Evolutionary conservation across 1,139 yeast genomes (phyloP).

Genomic region (Taphrina flavorubra): DNA sequence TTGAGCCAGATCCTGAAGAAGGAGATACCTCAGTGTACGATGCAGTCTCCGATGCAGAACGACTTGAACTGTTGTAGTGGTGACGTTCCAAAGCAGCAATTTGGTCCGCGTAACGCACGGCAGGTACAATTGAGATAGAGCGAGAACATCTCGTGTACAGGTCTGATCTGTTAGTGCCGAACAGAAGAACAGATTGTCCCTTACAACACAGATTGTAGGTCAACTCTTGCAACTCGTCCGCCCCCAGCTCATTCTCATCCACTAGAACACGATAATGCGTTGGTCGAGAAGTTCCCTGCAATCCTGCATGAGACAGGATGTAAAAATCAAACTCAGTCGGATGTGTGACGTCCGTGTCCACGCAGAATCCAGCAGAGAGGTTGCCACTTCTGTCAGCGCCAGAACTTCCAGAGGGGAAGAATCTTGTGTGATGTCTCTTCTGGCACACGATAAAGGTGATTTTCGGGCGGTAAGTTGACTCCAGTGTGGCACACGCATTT

Average conservation of each 20-base stretch:
- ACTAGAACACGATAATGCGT: slow-evolving; percentile 51
- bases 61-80: slow-evolving; percentile 28
- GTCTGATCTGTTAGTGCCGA: slow-evolving; percentile 48
- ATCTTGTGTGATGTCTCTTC: slow-evolving; percentile 50
- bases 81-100: slow-evolving; percentile 25
- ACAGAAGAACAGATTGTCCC: slow-evolving; percentile 48
- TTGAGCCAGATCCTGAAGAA: background rate
- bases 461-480: slow-evolving; percentile 48
- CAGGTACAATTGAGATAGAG: slow-evolving; percentile 51
- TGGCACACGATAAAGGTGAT: slow-evolving; percentile 49
- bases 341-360: slow-evolving; percentile 50
- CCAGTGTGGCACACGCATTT: slow-evolving; percentile 46
- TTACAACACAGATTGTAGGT: slow-evolving; percentile 47
- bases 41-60: slow-evolving; percentile 13
- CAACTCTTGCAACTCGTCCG: slow-evolving; percentile 49
- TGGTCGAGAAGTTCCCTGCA: slow-evolving; percentile 52
- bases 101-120: slow-evolving; percentile 49
- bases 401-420: slow-evolving; percentile 48
- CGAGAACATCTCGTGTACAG: slow-evolving; percentile 27
- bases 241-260: slow-evolving; percentile 49
- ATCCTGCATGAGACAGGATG: slow-evolving; percentile 50
- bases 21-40: slow-evolving; percentile 26
- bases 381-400: slow-evolving; percentile 48
- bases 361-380: slow-evolving; percentile 49
- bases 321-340: slow-evolving; percentile 49